These are phyloP conservation scores for Suhomyces bolitotheri DNA, from an alignment of 1,139 yeast genomes.

Conservation along the genomic window DNA sequence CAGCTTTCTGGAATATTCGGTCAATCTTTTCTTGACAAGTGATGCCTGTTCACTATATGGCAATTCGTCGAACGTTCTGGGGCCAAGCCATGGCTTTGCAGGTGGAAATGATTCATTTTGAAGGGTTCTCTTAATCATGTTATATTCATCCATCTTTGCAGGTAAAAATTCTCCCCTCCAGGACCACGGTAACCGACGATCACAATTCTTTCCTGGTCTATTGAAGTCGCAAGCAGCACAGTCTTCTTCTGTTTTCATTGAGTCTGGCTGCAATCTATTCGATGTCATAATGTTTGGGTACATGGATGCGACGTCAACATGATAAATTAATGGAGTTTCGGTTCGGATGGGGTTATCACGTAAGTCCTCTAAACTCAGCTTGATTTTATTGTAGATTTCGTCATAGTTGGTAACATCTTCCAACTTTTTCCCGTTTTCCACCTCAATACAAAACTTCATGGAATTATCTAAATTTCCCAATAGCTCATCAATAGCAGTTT, in stretches of 20 bases:
- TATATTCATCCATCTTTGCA: constrained; percentile 86
- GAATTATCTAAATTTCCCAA: constrained; percentile 73
- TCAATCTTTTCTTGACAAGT: constrained; percentile 72
- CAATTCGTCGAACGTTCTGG: constrained; percentile 70
- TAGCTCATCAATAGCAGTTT: constrained; percentile 80
- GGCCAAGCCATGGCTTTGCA: constrained; percentile 53
- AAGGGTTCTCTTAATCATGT: constrained; percentile 82
- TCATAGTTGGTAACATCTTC: constrained; percentile 81
- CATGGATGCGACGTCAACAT: constrained; percentile 99
- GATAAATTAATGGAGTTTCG: constrained; percentile 88
- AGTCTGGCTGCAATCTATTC: constrained; percentile 95
- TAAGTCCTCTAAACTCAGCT: constrained; percentile 54
- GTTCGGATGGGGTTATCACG: constrained; percentile 61
- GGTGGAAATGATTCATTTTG: constrained; percentile 79
- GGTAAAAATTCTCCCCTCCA: constrained; percentile 98
- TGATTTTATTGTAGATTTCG: constrained; percentile 64
- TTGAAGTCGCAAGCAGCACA: constrained; percentile 98
- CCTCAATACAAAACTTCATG: constrained; percentile 77
- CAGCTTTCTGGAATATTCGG: constrained; percentile 82
- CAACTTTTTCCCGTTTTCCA: constrained; percentile 70
- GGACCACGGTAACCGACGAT: constrained; percentile 89
- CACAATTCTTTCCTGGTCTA: constrained; percentile 92
- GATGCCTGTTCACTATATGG: constrained; percentile 76
- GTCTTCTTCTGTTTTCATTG: constrained; percentile 92
- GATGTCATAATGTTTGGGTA: constrained; percentile 99